These are phyloP conservation scores for Gossypium mustelinum DNA, from an alignment of 345 rosid species.

Conservation along the genomic window DNA sequence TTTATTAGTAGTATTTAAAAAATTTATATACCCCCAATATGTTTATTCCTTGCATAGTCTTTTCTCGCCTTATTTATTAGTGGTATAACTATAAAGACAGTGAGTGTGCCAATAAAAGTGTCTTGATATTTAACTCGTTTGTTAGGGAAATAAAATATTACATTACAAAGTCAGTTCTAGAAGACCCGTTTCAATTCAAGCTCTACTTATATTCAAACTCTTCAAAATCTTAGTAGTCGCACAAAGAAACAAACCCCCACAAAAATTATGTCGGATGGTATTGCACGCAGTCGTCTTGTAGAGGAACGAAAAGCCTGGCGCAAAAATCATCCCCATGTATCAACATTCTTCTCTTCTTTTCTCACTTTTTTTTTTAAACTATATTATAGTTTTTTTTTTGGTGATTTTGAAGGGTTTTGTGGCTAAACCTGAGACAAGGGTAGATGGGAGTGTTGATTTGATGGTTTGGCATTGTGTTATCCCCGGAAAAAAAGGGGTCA, in stretches of 20 bases:
- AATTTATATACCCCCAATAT: too few species aligned
- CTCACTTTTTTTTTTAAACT: neutral
- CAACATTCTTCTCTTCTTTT: neutral
- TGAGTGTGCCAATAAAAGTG: neutral
- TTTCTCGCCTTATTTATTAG: too few species aligned
- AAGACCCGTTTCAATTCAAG: neutral
- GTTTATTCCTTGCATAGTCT: too few species aligned
- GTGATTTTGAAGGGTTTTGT: slow-evolving; percentile 43
- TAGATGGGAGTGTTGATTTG: slow-evolving; percentile 30
- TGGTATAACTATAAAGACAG: neutral
- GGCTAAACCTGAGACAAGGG: slow-evolving; percentile 40
- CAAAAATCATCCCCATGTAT: slow-evolving; percentile 44
- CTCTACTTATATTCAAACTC: neutral
- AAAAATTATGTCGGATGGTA: slow-evolving; percentile 39
- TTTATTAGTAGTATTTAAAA: too few species aligned
- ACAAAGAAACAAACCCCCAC: too few species aligned
- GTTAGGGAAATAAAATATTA: neutral
- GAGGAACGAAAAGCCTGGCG: slow-evolving; percentile 57
- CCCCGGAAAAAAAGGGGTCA: too few species aligned
- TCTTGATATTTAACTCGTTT: neutral
- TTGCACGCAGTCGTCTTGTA: slow-evolving; percentile 48
- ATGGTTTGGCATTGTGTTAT: too few species aligned
- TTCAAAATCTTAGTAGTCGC: neutral
- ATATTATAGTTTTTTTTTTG: neutral
- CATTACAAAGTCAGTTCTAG: neutral